phyloP scores from a whole-genome alignment of 768 basidiomycete species.

The Hericium alpestre region DNA sequence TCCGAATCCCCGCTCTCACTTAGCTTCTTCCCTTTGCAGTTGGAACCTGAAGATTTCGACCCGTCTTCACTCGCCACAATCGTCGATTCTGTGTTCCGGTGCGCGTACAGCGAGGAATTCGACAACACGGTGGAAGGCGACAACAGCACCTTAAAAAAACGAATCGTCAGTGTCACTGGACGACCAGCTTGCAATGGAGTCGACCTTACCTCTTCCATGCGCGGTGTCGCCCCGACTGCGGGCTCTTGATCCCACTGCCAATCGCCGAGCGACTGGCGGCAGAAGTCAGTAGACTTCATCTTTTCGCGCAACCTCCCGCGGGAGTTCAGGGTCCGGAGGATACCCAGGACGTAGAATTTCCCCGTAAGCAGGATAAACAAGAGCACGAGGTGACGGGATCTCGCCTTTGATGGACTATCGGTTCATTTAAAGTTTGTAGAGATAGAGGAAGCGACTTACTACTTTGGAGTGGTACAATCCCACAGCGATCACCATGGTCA shows the following conservation, averaged over 20 bases:
- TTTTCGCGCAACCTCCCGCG: constrained; percentile 18
- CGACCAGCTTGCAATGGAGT: neutral
- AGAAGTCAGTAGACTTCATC: constrained; percentile 29
- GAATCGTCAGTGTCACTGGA: neutral
- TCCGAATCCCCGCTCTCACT: too few relatives aligned
- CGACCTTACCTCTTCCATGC: neutral
- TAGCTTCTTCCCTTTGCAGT: too few relatives aligned
- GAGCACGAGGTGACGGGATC: constrained; percentile 23
- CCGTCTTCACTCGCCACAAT: neutral
- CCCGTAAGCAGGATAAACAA: constrained; percentile 42
- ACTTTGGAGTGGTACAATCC: constrained; percentile 17
- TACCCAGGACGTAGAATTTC: constrained; percentile 30
- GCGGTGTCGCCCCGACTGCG: neutral
- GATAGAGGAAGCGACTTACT: constrained; percentile 20
- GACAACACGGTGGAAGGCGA: neutral
- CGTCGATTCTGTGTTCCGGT: neutral
- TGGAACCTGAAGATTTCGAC: too few relatives aligned
- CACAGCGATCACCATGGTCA: constrained; percentile 23
- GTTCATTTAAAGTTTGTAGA: too few relatives aligned
- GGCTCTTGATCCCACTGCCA: constrained; percentile 26
- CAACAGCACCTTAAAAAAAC: neutral
- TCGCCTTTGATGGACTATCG: neutral
- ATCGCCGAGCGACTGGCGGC: constrained; percentile 29
- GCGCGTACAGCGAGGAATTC: neutral
- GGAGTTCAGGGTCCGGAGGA: constrained; percentile 21